Percentiles rank a stretch among this genome's conserved stretches.
phyloP scores from a whole-genome alignment of 179 eudicot genomes.

The Beta macrorhiza region DNA sequence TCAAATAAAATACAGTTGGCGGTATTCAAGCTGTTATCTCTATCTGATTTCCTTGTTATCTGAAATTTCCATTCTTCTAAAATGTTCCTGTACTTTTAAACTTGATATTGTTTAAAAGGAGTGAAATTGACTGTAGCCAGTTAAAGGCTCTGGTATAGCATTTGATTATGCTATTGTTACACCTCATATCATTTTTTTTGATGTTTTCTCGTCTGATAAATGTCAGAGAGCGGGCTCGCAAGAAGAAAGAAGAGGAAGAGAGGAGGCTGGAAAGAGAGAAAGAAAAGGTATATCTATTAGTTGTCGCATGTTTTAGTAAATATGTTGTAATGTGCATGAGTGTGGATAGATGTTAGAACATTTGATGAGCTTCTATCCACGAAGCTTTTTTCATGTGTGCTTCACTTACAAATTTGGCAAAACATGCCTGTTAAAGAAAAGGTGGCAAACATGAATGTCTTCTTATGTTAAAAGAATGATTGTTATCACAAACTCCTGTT shows the following conservation, averaged over 20 bases:
- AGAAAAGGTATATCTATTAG: conserved; percentile 67
- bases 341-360: neutral
- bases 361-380: neutral
- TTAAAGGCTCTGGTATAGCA: neutral
- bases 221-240: conserved; percentile 88
- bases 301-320: neutral
- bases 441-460: neutral
- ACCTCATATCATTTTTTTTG: neutral
- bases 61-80: neutral
- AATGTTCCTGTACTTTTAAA: neutral
- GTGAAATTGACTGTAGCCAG: neutral
- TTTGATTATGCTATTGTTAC: neutral
- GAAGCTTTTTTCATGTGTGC: neutral
- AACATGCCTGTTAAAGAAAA: neutral
- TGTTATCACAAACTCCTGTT: neutral
- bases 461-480: neutral
- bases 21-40: neutral
- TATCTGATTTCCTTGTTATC: neutral
- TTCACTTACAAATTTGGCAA: neutral
- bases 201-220: conserved; percentile 10
- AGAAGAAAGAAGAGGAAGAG: conserved; percentile 99
- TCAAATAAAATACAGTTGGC: neutral
- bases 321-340: neutral
- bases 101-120: neutral
- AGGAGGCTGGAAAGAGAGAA: conserved; percentile 79